A percentile compares a stretch with the other conserved stretches of the same genome.
Evolutionary conservation across 495 filamentous ascomycete genomes (phyloP).

Genomic region (Penicillium maclennaniae): DNA sequence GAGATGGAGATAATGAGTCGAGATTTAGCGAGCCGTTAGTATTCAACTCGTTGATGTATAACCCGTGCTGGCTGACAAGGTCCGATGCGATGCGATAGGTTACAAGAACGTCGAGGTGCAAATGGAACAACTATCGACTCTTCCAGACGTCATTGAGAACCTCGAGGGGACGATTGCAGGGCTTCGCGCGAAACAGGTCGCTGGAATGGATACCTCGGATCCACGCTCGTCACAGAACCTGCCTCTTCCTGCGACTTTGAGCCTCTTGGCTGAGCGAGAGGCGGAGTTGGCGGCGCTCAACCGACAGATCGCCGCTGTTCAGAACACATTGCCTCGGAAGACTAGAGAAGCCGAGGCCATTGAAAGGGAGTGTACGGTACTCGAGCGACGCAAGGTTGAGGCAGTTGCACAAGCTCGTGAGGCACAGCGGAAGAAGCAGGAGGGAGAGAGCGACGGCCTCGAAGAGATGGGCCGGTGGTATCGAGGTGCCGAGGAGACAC

Average conservation of each 20-base stretch:
- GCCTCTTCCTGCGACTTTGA: constrained; percentile 35
- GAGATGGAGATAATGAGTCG: constrained; percentile 67
- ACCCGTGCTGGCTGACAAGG: not conserved
- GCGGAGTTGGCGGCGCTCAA: constrained; percentile 61
- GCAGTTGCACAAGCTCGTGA: constrained; percentile 70
- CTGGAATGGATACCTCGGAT: constrained; percentile 32
- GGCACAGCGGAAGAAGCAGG: constrained; percentile 72
- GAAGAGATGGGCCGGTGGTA: constrained; percentile 84
- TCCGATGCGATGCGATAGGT: constrained; percentile 24
- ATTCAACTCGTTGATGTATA: not conserved
- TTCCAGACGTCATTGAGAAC: constrained; percentile 61
- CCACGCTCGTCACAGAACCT: constrained; percentile 40
- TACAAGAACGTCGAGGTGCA: constrained; percentile 65
- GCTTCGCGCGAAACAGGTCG: constrained; percentile 47
- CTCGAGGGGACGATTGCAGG: constrained; percentile 56
- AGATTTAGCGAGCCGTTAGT: constrained; percentile 51
- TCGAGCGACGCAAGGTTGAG: constrained; percentile 68
- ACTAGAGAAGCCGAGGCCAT: constrained; percentile 67
- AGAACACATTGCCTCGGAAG: constrained; percentile 64
- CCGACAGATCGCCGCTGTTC: constrained; percentile 61
- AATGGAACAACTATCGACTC: constrained; percentile 49
- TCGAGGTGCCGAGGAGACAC: constrained; percentile 61
- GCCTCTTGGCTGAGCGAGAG: constrained; percentile 52
- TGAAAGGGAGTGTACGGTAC: constrained; percentile 63
- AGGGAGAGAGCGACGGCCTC: constrained; percentile 70